Evolutionary conservation across 306 rosid species (phyloP), one percentile per base, ranked within the genome.

Genomic region (Sicyos baderoa): DNA sequence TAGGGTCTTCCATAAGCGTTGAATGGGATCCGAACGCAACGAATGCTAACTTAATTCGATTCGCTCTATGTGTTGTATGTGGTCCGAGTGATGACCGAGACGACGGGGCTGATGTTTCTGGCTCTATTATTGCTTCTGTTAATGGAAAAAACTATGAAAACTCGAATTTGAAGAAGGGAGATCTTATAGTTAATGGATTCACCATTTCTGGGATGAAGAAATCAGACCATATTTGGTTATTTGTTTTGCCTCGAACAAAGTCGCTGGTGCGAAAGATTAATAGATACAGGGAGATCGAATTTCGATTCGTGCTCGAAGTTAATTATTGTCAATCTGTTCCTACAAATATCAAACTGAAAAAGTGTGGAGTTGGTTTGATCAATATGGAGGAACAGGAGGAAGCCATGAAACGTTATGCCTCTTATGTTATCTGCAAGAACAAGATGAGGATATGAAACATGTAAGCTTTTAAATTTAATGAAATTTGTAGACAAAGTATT

Each of bases 301-400:
- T 40, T 32, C 22, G 23, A 7, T 62, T 40, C 42, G 4, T 42
- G 22, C 3, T 62, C 9, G 23, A 40, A 27, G 8, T 57, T 57
- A 62, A 35, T 7, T 14, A 17, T 40, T 3, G 22, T 37, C 50
- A 5, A 15, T n/a, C 6, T 62, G 23, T 15, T 35, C 13, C 63
- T 0, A 8, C 4, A 6, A 57, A 12, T 13, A 25, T 57, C n/a
- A 4, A 35, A 37, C 9, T 62, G 50, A 62, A 62, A 25, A 35
- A n/a, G 50, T 62, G 66, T 60, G 66, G 66, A n/a, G 10, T 60
- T 35, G 45, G 47, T 60, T 60, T 60, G 66, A 35, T 60, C 29
- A 5, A 60, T 32, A 60, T 55, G 61, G 25, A 22, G 12, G 61
- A 9, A 55, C 35, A 55, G 61, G 19, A 21, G 25, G 61, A 55